phyloP scores from a whole-genome alignment of 495 filamentous ascomycete species.

The Xylaria intraflava region DNA sequence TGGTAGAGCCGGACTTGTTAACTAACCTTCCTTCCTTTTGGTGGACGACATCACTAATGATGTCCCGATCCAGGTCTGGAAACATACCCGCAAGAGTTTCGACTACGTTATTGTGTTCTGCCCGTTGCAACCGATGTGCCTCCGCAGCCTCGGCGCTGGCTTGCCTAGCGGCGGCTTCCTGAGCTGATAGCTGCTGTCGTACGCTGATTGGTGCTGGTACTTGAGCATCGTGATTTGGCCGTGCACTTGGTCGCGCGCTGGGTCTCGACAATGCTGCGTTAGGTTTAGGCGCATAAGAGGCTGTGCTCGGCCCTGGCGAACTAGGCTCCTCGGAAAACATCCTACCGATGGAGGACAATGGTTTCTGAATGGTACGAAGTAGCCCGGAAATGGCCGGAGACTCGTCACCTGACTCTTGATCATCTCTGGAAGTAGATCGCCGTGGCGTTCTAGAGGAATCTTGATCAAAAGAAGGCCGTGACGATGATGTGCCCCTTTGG shows the following conservation, averaged over 20 bases:
- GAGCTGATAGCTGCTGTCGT: constrained; percentile 52
- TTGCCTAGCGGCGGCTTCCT: constrained; percentile 89
- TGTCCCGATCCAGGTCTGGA: constrained; percentile 78
- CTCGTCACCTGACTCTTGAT: constrained; percentile 52
- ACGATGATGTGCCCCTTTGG: constrained; percentile 24
- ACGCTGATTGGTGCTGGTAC: constrained; percentile 19
- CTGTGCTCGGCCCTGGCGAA: constrained; percentile 37
- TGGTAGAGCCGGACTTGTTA: neutral
- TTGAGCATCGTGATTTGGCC: constrained; percentile 43
- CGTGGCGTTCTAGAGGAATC: constrained; percentile 34
- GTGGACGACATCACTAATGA: constrained; percentile 90
- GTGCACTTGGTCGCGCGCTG: constrained; percentile 54
- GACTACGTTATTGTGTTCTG: constrained; percentile 84
- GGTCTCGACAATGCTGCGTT: constrained; percentile 32
- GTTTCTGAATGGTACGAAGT: constrained; percentile 83
- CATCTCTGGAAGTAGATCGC: constrained; percentile 39
- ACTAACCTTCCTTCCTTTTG: constrained; percentile 85
- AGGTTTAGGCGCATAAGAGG: constrained; percentile 52
- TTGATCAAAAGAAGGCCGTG: constrained; percentile 40
- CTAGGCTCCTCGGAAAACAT: constrained; percentile 83
- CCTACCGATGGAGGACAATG: constrained; percentile 88
- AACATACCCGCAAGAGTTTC: constrained; percentile 93
- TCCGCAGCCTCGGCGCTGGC: constrained; percentile 90
- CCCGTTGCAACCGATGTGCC: constrained; percentile 73
- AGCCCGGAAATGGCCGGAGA: constrained; percentile 77